A percentile compares a stretch with the other conserved stretches of the same genome.
These are phyloP conservation scores for Aspergillus sclerotioniger DNA, from an alignment of 495 filamentous ascomycete species.

Conservation along the genomic window DNA sequence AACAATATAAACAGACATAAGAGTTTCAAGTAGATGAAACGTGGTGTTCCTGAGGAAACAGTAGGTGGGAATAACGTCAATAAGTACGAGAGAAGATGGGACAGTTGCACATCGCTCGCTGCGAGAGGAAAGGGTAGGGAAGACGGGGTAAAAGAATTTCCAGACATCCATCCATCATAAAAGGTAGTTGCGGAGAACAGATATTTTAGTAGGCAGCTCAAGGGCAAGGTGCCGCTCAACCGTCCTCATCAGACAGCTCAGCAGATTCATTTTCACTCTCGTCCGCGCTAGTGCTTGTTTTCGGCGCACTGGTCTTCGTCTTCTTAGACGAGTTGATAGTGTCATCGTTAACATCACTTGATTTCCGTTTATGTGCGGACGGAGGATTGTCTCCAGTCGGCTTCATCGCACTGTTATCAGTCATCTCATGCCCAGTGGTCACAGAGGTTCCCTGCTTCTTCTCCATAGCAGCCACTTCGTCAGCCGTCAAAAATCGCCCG, in stretches of 20 bases:
- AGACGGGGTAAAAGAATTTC: slow-evolving; percentile 8
- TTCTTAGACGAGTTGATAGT: slow-evolving; percentile 45
- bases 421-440: slow-evolving; percentile 33
- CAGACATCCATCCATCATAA: slow-evolving; percentile 35
- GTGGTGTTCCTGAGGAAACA: slow-evolving; percentile 10
- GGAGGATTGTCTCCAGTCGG: slow-evolving; percentile 22
- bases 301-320: slow-evolving; percentile 34
- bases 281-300: slow-evolving; percentile 42
- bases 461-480: slow-evolving; percentile 93
- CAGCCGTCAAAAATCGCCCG: slow-evolving; percentile 95
- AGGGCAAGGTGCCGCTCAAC: slow-evolving; percentile 29
- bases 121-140: slow-evolving; percentile 26
- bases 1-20: slow-evolving; percentile 42
- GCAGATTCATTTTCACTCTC: slow-evolving; percentile 52
- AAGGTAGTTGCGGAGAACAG: slow-evolving; percentile 28
- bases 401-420: slow-evolving; percentile 30
- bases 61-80: slow-evolving; percentile 17
- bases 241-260: slow-evolving; percentile 48
- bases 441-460: slow-evolving; percentile 36
- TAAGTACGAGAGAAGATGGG: slow-evolving; percentile 17
- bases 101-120: slow-evolving; percentile 39
- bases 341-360: slow-evolving; percentile 46
- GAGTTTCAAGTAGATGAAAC: slow-evolving; percentile 2
- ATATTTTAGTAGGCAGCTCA: slow-evolving; percentile 11
- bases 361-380: slow-evolving; percentile 51